phyloP scores from a whole-genome alignment of 1,139 yeast genomes.

The Blastobotrys illinoisensis region DNA sequence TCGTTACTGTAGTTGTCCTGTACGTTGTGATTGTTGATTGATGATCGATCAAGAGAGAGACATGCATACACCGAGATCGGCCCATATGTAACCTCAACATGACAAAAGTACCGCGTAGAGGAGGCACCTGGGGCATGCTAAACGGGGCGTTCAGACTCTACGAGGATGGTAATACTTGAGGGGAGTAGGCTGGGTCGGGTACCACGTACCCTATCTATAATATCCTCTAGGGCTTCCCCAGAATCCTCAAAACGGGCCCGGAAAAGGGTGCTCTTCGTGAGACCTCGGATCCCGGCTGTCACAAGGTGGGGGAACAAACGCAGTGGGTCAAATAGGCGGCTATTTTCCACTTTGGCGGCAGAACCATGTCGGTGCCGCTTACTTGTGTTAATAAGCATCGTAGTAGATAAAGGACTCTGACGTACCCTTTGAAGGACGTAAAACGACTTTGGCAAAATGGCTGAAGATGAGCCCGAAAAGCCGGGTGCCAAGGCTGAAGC shows the following conservation, averaged over 20 bases:
- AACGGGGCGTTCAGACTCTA: too few species aligned
- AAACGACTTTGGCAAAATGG: too few species aligned
- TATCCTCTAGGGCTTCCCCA: background rate
- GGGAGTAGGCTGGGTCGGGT: too few species aligned
- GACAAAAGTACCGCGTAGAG: background rate
- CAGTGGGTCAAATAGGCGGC: background rate
- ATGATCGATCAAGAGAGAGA: background rate
- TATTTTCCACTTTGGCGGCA: background rate
- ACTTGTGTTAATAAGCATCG: too few species aligned
- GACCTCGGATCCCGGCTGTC: background rate
- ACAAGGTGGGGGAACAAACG: background rate
- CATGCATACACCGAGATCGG: background rate
- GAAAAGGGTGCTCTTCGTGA: background rate
- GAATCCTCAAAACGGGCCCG: background rate
- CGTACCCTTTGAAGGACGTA: too few species aligned
- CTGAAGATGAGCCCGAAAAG: background rate
- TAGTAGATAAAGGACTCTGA: too few species aligned
- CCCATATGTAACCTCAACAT: background rate
- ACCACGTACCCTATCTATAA: background rate
- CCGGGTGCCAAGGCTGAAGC: background rate
- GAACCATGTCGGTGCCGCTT: too few species aligned
- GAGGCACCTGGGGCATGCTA: too few species aligned
- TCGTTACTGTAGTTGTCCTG: too few species aligned
- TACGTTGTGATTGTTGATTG: background rate
- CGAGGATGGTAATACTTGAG: too few species aligned